A percentile compares a stretch with the other conserved stretches of the same genome.
Evolutionary conservation across 1,284 basidiomycete species (phyloP).

Genomic region (Trichosporon sp.): DNA sequence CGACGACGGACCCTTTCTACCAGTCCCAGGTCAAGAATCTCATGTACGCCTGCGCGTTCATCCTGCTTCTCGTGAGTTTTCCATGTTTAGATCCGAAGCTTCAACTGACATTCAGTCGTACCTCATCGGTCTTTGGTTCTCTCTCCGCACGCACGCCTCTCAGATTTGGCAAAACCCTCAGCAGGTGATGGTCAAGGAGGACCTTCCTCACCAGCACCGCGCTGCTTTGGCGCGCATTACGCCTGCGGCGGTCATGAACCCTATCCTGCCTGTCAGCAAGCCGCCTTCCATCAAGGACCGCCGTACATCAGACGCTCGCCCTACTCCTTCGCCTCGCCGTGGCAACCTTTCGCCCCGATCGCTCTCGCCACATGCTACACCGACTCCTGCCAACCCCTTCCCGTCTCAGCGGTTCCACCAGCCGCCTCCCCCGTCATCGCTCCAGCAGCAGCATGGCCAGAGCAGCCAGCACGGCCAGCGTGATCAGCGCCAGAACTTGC

Average conservation of each 20-base stretch:
- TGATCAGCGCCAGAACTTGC: no score
- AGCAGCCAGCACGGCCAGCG: neutral
- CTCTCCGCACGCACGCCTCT: conserved; percentile 92
- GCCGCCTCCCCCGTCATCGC: neutral
- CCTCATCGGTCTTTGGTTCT: conserved; percentile 97
- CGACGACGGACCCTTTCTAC: conserved; percentile 92
- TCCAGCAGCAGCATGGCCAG: neutral
- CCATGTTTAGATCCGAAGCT: no score
- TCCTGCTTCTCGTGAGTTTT: conserved; percentile 80
- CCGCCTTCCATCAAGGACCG: conserved; percentile 22
- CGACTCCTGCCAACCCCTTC: conserved; percentile 9
- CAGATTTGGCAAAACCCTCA: conserved; percentile 99
- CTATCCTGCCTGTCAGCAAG: conserved; percentile 46
- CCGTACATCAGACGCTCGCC: conserved; percentile 7
- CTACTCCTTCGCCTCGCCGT: conserved; percentile 1
- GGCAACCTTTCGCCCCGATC: neutral
- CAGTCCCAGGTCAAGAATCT: conserved; percentile 88
- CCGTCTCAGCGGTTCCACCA: neutral
- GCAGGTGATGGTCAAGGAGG: conserved; percentile 73
- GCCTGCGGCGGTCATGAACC: conserved; percentile 58
- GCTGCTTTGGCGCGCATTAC: conserved; percentile 58
- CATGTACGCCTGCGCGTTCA: conserved; percentile 90
- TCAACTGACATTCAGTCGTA: conserved; percentile 71
- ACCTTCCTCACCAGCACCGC: conserved; percentile 51
- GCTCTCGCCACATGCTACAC: conserved; percentile 1